A percentile compares a stretch with the other conserved stretches of the same genome.
Evolutionary conservation across 441 rosid genomes (phyloP).

Genomic region (Breynia disticha): DNA sequence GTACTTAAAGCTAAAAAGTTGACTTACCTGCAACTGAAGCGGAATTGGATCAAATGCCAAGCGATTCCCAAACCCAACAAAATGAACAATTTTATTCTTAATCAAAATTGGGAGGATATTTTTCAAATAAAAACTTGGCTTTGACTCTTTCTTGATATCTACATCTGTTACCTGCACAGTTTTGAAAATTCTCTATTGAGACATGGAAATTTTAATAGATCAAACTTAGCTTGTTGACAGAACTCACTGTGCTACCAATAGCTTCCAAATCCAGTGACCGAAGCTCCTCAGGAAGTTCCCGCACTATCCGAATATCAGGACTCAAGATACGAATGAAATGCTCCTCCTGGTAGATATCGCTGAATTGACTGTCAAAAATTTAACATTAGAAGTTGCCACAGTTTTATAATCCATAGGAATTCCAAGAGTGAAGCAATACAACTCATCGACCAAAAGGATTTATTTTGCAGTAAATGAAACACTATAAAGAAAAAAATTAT

Average conservation of each 20-base stretch:
- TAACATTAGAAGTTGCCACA: slow-evolving; percentile 22
- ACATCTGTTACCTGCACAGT: slow-evolving; percentile 59
- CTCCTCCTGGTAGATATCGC: slow-evolving; percentile 86
- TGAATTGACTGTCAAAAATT: slow-evolving; percentile 59
- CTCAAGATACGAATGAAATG: slow-evolving; percentile 66
- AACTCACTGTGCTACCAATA: slow-evolving; percentile 81
- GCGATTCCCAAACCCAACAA: slow-evolving; percentile 90
- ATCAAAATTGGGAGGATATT: slow-evolving; percentile 73
- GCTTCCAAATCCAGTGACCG: slow-evolving; percentile 81
- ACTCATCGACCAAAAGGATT: neutral
- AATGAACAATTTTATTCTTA: slow-evolving; percentile 73
- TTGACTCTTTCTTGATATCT: slow-evolving; percentile 74
- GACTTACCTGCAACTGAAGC: slow-evolving; percentile 70
- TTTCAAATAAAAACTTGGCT: slow-evolving; percentile 75
- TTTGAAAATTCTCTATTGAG: too few species aligned
- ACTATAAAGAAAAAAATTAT: neutral
- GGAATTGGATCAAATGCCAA: slow-evolving; percentile 94
- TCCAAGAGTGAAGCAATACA: neutral
- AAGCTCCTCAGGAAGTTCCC: slow-evolving; percentile 73
- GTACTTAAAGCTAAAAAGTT: slow-evolving; percentile 13
- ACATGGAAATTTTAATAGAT: too few species aligned
- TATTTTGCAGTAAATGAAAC: slow-evolving; percentile 3
- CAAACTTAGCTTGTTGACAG: slow-evolving; percentile 11
- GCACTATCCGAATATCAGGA: slow-evolving; percentile 79
- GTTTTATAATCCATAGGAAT: slow-evolving; percentile 12